Percentiles rank a stretch among this genome's conserved stretches.
Evolutionary conservation across 2,329 filamentous ascomycete species (phyloP).

Genomic region (Diaporthe sp.): DNA sequence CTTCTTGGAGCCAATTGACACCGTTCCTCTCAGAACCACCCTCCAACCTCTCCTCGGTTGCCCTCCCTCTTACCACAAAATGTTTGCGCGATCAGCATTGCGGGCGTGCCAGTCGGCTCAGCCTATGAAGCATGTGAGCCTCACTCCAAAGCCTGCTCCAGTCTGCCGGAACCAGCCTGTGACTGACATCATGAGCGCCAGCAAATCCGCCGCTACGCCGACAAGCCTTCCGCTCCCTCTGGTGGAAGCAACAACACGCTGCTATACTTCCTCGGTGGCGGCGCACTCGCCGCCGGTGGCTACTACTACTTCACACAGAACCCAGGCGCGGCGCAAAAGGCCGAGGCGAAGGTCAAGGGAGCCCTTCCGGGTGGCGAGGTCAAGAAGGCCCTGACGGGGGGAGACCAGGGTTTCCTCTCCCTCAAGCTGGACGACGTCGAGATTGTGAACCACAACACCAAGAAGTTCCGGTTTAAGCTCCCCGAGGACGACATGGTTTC

Average conservation of each 20-base stretch:
- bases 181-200: conserved; percentile 51
- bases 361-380: conserved; percentile 52
- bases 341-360: conserved; percentile 66
- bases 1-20: not conserved
- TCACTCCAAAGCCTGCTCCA: not conserved
- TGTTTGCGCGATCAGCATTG: conserved; percentile 78
- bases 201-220: conserved; percentile 76
- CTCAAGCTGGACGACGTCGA: conserved; percentile 85
- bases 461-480: conserved; percentile 89
- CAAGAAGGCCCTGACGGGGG: conserved; percentile 78
- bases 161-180: not conserved
- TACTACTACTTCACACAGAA: conserved; percentile 68
- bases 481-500: conserved; percentile 88
- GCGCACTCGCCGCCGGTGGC: conserved; percentile 69
- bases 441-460: conserved; percentile 92
- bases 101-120: conserved; percentile 75
- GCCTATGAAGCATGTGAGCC: conserved; percentile 75
- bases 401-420: conserved; percentile 89
- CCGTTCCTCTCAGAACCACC: not conserved
- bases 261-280: conserved; percentile 73
- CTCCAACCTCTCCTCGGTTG: conserved; percentile 6
- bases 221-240: conserved; percentile 63
- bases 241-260: conserved; percentile 71
- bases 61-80: conserved; percentile 54
- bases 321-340: conserved; percentile 66